Evolutionary conservation across 2,329 filamentous ascomycete species (phyloP), one percentile per base, ranked within the genome.

Genomic region (Colletotrichum spaethianum): DNA sequence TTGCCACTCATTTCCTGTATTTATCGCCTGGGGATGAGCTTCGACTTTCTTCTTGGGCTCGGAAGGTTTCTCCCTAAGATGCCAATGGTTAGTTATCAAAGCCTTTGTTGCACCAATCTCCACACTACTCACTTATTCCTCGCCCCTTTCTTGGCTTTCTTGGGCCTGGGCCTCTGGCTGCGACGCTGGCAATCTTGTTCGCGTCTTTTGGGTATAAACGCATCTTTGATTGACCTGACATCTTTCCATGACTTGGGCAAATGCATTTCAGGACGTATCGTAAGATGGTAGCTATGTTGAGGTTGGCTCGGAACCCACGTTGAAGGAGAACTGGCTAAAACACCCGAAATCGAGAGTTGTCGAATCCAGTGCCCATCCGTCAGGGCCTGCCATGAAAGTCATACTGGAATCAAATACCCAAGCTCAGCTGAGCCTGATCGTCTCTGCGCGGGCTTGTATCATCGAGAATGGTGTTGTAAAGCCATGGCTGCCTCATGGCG

Each of bases 401-500:
- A 53, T 33, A 1, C n/a, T n/a, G 28, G 6, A 20, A 16, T 33
- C 31, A 33, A 53, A 14, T 33, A 53, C 12, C n/a, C 12, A 9
- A 23, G 12, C 3, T 38, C 12, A 57, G 53, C 53, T 40, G 20
- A 40, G 33, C 33, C 53, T 57, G 53, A 38, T 40, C 11, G n/a
- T 11, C 31, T 44, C 9, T 46, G 26, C 9, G 26, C n/a, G 9
- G 11, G 26, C 26, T n/a, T 23, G 8, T 4, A 14, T 28, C 38
- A 18, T 31, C 3, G 5, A 40, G 11, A 33, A 33, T 8, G 11
- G 11, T 20, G 4, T 53, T 33, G 11, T 9, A 23, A 61, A 48
- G 40, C 40, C 40, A 18, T 6, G 20, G 57, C 57, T 46, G 28
- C 57, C 57, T 61, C 57, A 23, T 55, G 52, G 52, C 40, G 20